Evolutionary conservation across 2,329 filamentous ascomycete genomes (phyloP), one percentile per base, ranked within the genome.

Genomic region (Botrytis hyacinthi): DNA sequence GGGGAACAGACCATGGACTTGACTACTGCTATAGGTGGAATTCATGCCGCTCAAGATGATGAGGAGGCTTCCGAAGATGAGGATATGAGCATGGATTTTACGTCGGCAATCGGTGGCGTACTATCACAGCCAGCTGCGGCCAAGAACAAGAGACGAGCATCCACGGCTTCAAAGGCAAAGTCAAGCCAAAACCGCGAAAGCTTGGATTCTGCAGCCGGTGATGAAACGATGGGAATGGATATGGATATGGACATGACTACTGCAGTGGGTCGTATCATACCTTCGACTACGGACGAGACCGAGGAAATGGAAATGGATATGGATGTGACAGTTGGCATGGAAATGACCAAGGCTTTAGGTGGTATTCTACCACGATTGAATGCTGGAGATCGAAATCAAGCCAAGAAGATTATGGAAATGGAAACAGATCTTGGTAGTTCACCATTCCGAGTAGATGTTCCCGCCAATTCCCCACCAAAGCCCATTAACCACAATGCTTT

Each of bases 61-160:
- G 79, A 83, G 40, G 78, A 80, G 3, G 80, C 81, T 84, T 4
- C 59, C 16, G 73, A 74, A 71, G 87, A 91, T 62, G 90, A 91
- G 76, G 92, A 94, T 62, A 89, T 94, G 85, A 93, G 92, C 0
- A 94, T 94, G 91, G 92, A 94, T 78, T 86, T 94, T 73, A 93
- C 91, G 1, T 88, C 89, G 3, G 89, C 90, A 46, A 86, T 91
- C 76, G 89, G 90, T 0, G 85, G 87, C 29, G 82, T 91, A 0
- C 79, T 90, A 8, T 78, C 81, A 26, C 75, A 79, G 68, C 80
- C 76, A 22, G 80, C 81, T 65, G 81, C 54, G 82, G 81, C 75
- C 83, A 84, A 71, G 35, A 73, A 72, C 29, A 70, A 46, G 26
- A 74, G 74, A 54, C 73, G 76, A 65, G 65, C 73, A 60, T 79